Evolutionary conservation across 129 eudicot species (phyloP), one percentile per base, ranked within the genome.

Genomic region (Heracleum sosnowskyi): DNA sequence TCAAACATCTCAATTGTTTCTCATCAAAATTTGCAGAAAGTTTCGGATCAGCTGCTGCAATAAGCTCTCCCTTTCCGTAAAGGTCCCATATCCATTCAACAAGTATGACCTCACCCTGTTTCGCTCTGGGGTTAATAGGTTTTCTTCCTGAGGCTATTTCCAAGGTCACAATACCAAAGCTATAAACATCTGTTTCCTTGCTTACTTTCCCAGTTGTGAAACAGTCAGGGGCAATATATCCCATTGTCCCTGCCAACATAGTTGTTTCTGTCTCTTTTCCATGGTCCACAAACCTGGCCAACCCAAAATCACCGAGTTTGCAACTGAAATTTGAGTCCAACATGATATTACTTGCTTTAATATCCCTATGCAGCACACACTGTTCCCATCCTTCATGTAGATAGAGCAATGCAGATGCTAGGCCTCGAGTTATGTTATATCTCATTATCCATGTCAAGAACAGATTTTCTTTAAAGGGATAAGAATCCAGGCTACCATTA

Each of bases 131-230:
- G 7, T 85, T 74, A 12, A 83, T 81, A 17, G 85, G 69, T 81
- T 69, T 85, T 55, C 82, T 75, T 20, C 91, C 91, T 24, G 78
- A 72, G 4, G 87, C 86, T 33, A 87, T 78, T 47, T 87, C 85
- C 69, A 87, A 51, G 7, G 81, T 85, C 12, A 83, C 89, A 24
- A 87, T 77, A 18, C 91, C 91, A 72, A 80, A 88, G 75, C 87
- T 88, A 68, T 73, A 85, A 13, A 88, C 89, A 78, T 88, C 91
- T 15, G 87, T 79, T 36, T 85, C 86, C 66, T 70, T 82, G 76
- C 89, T 81, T 26, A 84, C 88, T 41, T 76, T 80, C 0, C 91
- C 91, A 0, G 88, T 85, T 17, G 76, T 40, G 8, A 69, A 64
- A 75, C 83, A 78, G 57, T 88, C 87, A 0, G 74, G 74, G 31